Evolutionary conservation across 163 green algal species (phyloP).

Genomic region (Volvox carteri): DNA sequence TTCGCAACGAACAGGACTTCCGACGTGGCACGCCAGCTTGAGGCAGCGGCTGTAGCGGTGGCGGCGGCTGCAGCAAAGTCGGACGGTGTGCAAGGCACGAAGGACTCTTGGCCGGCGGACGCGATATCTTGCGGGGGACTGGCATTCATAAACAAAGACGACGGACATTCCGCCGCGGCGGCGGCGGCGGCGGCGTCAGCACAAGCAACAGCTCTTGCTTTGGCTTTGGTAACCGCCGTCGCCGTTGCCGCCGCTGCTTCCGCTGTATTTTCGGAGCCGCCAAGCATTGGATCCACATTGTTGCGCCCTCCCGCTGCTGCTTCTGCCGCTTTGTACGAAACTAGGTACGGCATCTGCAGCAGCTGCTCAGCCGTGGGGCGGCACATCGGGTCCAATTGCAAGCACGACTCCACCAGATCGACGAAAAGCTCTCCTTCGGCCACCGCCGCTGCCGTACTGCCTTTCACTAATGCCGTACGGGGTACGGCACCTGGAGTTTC

Average conservation of each 20-base stretch:
- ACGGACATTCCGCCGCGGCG: no score
- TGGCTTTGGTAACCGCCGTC: neutral
- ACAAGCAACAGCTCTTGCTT: no score
- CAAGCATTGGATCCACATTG: neutral
- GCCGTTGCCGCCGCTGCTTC: neutral
- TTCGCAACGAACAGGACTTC: no score
- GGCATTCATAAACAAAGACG: no score
- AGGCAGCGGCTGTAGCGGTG: neutral
- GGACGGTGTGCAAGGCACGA: neutral
- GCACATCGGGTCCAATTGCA: neutral
- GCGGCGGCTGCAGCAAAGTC: neutral
- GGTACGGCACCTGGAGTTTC: neutral
- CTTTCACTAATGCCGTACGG: neutral
- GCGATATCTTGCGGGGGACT: neutral
- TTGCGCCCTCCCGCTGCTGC: neutral
- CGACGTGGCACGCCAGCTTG: no score
- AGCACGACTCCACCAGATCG: slow-evolving; percentile 8
- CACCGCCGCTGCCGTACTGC: neutral
- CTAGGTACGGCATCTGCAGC: slow-evolving; percentile 26
- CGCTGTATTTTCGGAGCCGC: neutral
- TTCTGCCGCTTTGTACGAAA: neutral
- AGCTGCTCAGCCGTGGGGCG: neutral
- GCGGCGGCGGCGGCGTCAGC: no score
- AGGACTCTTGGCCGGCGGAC: neutral
- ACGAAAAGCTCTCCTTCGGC: neutral